Evolutionary conservation across 2,329 filamentous ascomycete species (phyloP), one percentile per base, ranked within the genome.

Genomic region (Lachnellula occidentalis): DNA sequence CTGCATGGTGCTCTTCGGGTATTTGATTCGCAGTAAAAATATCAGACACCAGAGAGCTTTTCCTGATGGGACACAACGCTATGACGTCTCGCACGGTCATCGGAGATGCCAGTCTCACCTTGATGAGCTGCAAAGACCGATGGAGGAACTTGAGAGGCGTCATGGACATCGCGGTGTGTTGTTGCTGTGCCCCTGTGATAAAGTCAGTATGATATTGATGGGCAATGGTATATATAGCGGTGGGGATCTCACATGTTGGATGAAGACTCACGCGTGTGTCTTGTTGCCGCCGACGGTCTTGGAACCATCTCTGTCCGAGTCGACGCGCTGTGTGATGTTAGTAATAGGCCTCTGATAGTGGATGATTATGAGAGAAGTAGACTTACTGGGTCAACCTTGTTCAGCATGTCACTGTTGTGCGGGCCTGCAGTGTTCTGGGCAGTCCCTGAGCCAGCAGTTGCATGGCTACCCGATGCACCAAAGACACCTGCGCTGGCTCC

Each of bases 271-370:
- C 9, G 60, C 50, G 63, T 73, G 72, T 15, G 75, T 77, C 67
- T 78, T 81, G 68, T 83, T 73, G 47, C 77, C 74, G 34, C 80
- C 81, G 5, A 77, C 19, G 0, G 81, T 83, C 70, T 75, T 76
- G 66, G 72, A 76, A 46, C 77, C 76, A 65, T 83, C 79, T 2
- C 77, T 73, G 60, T 83, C 72, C 11, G 75, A 77, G 67, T 83
- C 80, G 46, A 83, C 77, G 15, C 63, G 50, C 78, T 51, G 74
- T 61, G 62, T 78, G 3, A 2, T 17, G 19, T 37, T 45, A 37
- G 41, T 3, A 12, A 15, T 5, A 19, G 41, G 8, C 54, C 42
- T 22, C 12, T 46, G 17, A 11, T 45, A 6, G 2, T 19, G 52
- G 52, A 43, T 2, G 34, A 1, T 14, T 19, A 12, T 12, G 22